These are phyloP conservation scores for Kockiozyma suomiensis DNA, from an alignment of 805 yeast genomes.

Conservation along the genomic window DNA sequence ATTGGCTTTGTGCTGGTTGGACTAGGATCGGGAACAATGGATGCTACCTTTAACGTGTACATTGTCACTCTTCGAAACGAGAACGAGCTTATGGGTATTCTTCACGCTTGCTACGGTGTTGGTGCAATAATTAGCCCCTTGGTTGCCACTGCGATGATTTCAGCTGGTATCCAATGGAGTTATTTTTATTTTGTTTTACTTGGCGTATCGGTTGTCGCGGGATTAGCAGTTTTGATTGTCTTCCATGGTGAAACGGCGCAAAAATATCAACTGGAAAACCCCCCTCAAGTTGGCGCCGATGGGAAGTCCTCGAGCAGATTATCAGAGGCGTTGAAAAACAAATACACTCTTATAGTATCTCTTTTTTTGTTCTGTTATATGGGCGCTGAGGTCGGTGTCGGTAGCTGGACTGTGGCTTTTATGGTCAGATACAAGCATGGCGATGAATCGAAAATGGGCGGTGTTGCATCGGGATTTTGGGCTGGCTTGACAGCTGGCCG, in stretches of 20 bases:
- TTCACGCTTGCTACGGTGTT: constrained; percentile 73
- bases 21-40: constrained; percentile 53
- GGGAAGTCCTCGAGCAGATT: constrained; percentile 9
- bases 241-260: constrained; percentile 45
- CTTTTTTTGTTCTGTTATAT: constrained; percentile 61
- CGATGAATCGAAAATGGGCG: constrained; percentile 53
- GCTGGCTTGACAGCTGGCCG: constrained; percentile 70
- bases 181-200: constrained; percentile 54
- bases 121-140: constrained; percentile 75
- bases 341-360: constrained; percentile 53
- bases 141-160: constrained; percentile 60
- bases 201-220: constrained; percentile 45
- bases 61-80: constrained; percentile 54
- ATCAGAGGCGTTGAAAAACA: constrained; percentile 39
- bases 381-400: constrained; percentile 70
- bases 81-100: constrained; percentile 60
- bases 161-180: constrained; percentile 57
- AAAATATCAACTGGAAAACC: constrained; percentile 16
- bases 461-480: constrained; percentile 72
- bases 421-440: constrained; percentile 58
- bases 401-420: constrained; percentile 72
- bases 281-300: not conserved
- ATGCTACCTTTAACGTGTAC: constrained; percentile 58
- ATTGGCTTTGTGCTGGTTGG: constrained; percentile 60
- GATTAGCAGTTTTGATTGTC: constrained; percentile 45